Base-by-base conservation (phyloP, 352 stramenopile species). In the Globisporangium cederbergense region DNA sequence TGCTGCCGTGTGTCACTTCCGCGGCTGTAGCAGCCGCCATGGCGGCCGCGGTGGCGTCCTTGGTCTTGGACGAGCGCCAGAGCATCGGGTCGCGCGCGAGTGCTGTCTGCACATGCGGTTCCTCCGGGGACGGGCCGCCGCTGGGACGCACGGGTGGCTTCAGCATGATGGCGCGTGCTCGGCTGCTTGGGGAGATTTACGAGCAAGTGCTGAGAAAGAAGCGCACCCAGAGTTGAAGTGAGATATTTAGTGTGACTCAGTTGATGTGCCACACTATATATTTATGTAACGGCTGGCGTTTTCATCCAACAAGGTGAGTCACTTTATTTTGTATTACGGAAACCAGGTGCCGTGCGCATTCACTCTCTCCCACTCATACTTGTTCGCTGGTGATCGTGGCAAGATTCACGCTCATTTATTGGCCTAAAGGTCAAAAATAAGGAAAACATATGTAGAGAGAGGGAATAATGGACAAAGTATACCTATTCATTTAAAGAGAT, bases 21-120 rank as follows among this genome's bases (percentile, higher is more conserved):
- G 57, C 49, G 2, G 64, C 51, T 45, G 4, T 18, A 7, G 18
- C 43, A 11, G 43, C 43, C 9, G 50, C 43, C 16, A 34, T 22
- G 2, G 40, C 52, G 1, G 62, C 63, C 1, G 45, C 34, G 1
- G 28, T 34, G 6, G 25, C 22, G 56, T 60, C 56, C 22, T 63
- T 47, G 18, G 63, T 10, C 40, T 68, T 68, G 25, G 56, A 43
- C 11, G 46, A 64, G 16, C 62, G 62, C 63, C 63, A 68, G 49
- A 52, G 63, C 63, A 68, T 68, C 22, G 42, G 52, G 1, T 56
- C 42, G 42, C 13, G n/a, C 2, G 60, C 28, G n/a, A 65, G 50
- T 43, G 60, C 18, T 4, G 7, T 11, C 20, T 62, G 54, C 11
- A 63, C 10, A 28, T 60, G 25, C 10, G 43, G 38, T 36, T 60